Conservation (phyloP, 2,329 filamentous ascomycete species). For the Rutstroemia sp. region DNA sequence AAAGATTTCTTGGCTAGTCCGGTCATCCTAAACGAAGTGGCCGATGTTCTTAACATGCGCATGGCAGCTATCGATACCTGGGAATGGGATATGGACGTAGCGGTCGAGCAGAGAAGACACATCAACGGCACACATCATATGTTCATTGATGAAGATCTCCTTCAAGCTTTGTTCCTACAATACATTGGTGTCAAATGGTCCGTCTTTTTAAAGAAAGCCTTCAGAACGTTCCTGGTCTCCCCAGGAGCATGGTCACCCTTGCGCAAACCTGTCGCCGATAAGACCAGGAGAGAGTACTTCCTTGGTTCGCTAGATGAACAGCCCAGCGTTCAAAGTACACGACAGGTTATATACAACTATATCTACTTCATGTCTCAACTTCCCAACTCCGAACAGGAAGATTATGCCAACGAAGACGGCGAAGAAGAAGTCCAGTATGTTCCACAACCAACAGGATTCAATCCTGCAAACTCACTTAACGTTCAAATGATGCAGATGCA, state of each 20-base stretch:
- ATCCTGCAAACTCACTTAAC: too few species aligned
- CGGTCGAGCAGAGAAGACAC: constrained; percentile 44
- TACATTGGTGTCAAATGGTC: constrained; percentile 46
- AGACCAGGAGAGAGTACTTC: constrained; percentile 21
- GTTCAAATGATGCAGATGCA: neutral
- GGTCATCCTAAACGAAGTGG: constrained; percentile 44
- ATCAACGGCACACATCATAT: constrained; percentile 53
- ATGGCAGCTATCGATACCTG: constrained; percentile 44
- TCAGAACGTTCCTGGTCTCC: constrained; percentile 25
- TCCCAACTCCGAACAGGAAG: constrained; percentile 15
- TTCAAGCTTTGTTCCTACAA: constrained; percentile 47
- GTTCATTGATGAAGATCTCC: constrained; percentile 53
- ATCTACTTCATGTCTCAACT: constrained; percentile 27
- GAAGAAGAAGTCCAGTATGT: constrained; percentile 21
- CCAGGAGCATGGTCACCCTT: constrained; percentile 22
- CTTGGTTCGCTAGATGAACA: constrained; percentile 15
- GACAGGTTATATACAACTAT: constrained; percentile 21
- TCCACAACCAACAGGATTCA: neutral
- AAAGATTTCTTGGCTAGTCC: constrained; percentile 43
- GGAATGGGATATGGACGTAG: constrained; percentile 42
- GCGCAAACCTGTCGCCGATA: constrained; percentile 14
- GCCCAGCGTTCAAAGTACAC: constrained; percentile 19
- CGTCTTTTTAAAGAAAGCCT: constrained; percentile 37
- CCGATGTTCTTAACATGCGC: constrained; percentile 51
- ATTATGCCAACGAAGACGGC: constrained; percentile 13